A percentile compares a stretch with the other conserved stretches of the same genome.
phyloP scores from a whole-genome alignment of 73 alveolate genomes.

The Paramecium tetraurelia region DNA sequence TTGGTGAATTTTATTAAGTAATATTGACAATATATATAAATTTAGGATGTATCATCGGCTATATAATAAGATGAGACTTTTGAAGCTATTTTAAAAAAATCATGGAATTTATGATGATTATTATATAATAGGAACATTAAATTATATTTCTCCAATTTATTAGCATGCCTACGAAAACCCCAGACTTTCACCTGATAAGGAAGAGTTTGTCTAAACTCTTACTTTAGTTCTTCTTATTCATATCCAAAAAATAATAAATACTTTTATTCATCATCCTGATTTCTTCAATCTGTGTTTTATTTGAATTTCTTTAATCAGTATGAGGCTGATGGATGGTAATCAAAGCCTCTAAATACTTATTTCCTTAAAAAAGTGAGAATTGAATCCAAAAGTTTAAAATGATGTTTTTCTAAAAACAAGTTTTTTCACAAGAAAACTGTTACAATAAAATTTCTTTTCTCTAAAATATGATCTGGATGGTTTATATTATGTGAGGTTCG shows the following conservation, averaged over 20 bases:
- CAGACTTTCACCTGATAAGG: background rate
- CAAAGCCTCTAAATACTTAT: background rate
- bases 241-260: too few species aligned
- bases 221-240: background rate
- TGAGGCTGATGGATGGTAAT: background rate
- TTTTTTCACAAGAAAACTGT: too few species aligned
- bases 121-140: background rate
- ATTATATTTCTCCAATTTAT: background rate
- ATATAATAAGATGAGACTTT: conserved; percentile 23
- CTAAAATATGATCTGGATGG: background rate
- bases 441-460: too few species aligned
- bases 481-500: too few species aligned
- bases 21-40: background rate
- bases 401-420: too few species aligned
- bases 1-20: conserved; percentile 18
- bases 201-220: background rate
- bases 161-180: background rate
- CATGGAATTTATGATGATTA: conserved; percentile 40
- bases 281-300: too few species aligned
- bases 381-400: too few species aligned
- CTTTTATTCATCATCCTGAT: too few species aligned
- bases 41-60: conserved; percentile 13
- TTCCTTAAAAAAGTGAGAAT: background rate
- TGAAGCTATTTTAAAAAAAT: conserved; percentile 48
- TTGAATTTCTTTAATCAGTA: too few species aligned